A percentile compares a stretch with the other conserved stretches of the same genome.
phyloP scores from a whole-genome alignment of 164 flowering plant genomes.

The Chloranthus sessilifolius region DNA sequence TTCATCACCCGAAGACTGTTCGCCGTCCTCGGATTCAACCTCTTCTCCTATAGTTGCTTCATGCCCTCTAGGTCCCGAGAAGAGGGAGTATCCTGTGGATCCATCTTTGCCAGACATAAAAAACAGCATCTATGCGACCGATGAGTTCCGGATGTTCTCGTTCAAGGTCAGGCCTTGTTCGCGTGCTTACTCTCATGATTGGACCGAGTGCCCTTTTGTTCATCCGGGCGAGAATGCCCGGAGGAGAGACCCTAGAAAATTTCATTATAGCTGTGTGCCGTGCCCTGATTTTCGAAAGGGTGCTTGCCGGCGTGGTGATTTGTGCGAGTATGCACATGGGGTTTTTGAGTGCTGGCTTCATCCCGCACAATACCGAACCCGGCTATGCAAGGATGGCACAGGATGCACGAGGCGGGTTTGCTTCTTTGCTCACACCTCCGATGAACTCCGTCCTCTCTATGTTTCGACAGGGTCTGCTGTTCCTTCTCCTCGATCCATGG shows the following conservation, averaged over 20 bases:
- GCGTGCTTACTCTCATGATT: constrained; percentile 93
- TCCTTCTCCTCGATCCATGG: constrained; percentile 87
- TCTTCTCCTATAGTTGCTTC: constrained; percentile 37
- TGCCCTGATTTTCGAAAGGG: constrained; percentile 97
- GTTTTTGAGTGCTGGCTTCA: constrained; percentile 98
- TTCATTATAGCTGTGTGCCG: constrained; percentile 93
- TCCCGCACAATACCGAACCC: constrained; percentile 91
- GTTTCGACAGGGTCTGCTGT: constrained; percentile 89
- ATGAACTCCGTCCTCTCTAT: constrained; percentile 82
- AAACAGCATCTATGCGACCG: constrained; percentile 84
- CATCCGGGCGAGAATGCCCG: constrained; percentile 99
- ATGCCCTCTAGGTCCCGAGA: constrained; percentile 38
- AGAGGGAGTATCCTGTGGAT: constrained; percentile 81
- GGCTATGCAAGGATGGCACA: constrained; percentile 89
- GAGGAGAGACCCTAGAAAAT: constrained; percentile 89
- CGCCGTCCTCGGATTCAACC: constrained; percentile 43
- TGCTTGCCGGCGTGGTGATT: constrained; percentile 79
- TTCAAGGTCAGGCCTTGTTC: constrained; percentile 96
- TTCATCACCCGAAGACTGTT: constrained; percentile 54
- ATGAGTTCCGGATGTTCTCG: constrained; percentile 91
- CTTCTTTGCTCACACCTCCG: constrained; percentile 86
- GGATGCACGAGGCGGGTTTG: constrained; percentile 74
- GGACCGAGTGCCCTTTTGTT: constrained; percentile 98
- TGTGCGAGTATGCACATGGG: constrained; percentile 97
- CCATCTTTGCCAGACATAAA: constrained; percentile 88